Percentiles rank a stretch among this genome's conserved stretches.
phyloP scores from a whole-genome alignment of 2,329 filamentous ascomycete species.

The Microdochium nivale region DNA sequence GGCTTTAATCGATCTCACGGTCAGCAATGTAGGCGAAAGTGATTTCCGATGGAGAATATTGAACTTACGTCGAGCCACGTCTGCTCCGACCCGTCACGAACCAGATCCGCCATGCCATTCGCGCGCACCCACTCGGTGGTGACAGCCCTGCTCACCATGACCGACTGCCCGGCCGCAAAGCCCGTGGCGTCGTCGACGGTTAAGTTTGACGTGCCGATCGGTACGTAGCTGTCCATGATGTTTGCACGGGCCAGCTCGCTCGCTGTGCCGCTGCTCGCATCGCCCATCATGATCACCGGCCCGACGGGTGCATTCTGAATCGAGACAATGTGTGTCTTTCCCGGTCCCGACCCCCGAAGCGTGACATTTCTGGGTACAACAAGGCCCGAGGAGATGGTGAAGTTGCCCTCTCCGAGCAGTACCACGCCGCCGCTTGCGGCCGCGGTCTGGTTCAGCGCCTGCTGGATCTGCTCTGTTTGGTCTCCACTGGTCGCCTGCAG shows the following conservation, averaged over 20 bases:
- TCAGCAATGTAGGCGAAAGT: no score
- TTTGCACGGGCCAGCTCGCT: no score
- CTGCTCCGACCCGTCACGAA: background rate
- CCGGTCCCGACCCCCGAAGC: slow-evolving; percentile 1
- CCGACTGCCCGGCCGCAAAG: background rate
- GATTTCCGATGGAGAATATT: background rate
- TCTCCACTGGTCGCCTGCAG: background rate
- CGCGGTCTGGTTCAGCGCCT: background rate
- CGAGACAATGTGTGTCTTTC: no score
- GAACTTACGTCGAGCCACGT: slow-evolving; percentile 1
- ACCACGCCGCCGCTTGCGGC: slow-evolving; percentile 2
- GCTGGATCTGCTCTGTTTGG: slow-evolving; percentile 2
- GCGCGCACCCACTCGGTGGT: slow-evolving; percentile 1
- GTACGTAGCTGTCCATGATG: no score
- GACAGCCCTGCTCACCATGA: background rate
- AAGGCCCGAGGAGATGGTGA: slow-evolving; percentile 1
- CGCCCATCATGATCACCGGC: no score
- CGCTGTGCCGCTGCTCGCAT: no score
- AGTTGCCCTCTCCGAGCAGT: background rate
- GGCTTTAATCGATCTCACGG: no score
- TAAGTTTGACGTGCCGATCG: no score
- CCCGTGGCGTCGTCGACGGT: no score
- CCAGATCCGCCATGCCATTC: slow-evolving; percentile 4
- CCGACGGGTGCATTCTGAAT: no score
- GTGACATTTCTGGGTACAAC: background rate